Evolutionary conservation across 1,284 basidiomycete species (phyloP).

Genomic region (Dichomitus squalens): DNA sequence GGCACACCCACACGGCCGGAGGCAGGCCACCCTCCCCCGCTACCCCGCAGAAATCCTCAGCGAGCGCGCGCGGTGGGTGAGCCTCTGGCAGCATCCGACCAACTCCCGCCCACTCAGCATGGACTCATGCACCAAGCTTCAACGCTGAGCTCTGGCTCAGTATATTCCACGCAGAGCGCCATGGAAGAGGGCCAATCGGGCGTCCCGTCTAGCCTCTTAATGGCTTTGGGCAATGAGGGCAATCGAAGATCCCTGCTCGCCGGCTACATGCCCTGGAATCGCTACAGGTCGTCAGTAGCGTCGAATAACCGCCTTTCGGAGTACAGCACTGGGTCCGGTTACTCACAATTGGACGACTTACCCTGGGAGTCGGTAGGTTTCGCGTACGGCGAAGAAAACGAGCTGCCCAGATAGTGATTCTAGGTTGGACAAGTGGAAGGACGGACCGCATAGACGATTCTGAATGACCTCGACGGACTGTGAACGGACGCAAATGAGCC

Average conservation of each 20-base stretch:
- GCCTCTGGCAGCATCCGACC: constrained; percentile 16
- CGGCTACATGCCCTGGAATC: constrained; percentile 28
- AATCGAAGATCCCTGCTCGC: constrained; percentile 28
- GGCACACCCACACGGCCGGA: not conserved
- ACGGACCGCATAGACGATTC: constrained; percentile 8
- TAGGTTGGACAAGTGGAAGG: not conserved
- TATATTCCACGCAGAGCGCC: constrained; percentile 37
- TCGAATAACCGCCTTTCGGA: constrained; percentile 34
- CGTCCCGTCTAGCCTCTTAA: constrained; percentile 30
- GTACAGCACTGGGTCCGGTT: constrained; percentile 33
- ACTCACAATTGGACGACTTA: constrained; percentile 28
- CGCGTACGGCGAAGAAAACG: constrained; percentile 27
- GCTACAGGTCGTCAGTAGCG: constrained; percentile 20
- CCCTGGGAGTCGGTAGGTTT: constrained; percentile 25
- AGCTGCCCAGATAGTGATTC: constrained; percentile 8
- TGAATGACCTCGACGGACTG: constrained; percentile 6
- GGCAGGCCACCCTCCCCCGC: constrained; percentile 9
- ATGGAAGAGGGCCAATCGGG: constrained; percentile 30
- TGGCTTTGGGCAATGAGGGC: constrained; percentile 27
- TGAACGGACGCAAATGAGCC: not conserved
- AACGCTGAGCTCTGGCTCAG: constrained; percentile 33
- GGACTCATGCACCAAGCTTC: constrained; percentile 31
- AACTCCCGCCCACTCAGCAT: constrained; percentile 13
- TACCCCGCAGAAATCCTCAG: constrained; percentile 14
- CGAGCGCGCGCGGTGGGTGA: constrained; percentile 9